Evolutionary conservation across 345 rosid species (phyloP), one percentile per base, ranked within the genome.

Genomic region (Boechera divaricarpa): DNA sequence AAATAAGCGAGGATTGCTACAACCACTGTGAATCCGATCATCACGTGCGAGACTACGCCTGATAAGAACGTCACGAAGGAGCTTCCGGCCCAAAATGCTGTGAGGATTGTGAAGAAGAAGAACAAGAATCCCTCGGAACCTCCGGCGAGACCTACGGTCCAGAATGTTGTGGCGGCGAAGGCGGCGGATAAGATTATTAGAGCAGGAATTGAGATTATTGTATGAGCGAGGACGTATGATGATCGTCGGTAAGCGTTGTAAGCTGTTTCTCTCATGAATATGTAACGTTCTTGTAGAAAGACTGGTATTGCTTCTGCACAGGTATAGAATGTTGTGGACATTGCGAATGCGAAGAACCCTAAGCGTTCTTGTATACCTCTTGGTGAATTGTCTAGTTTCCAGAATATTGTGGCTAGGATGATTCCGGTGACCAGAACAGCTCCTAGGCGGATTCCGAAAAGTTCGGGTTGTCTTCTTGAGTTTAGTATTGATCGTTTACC

Each of bases 261-360:
- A 44, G 98, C 95, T 1, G 98, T 94, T 84, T 94, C 98, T 63
- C 98, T 82, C 95, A 94, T 89, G 97, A 92, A 94, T 62, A 92
- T 92, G 86, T 92, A 90, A 12, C 95, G 83, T 66, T 94, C 98
- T 51, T 90, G 97, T 31, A 94, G 92, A 72, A 94, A 94, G 6
- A 86, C 90, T 1, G 97, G 98, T 57, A 90, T 86, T 10, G 97
- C 95, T 74, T 92, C 98, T 11, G 95, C 97, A 36, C 98, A 94
- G 4, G 95, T 92, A 81, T 92, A 94, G 91, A 89, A 92, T 11
- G 92, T 90, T 45, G 98, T 89, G 4, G 95, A 86, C 97, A 94
- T 92, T 18, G 98, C 97, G 32, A 94, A 90, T 16, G 98, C 98
- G 56, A 90, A 89, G 84, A 92, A 94, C 21, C 98, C 98, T 51